These are phyloP conservation scores for Phytopythium litorale DNA, from an alignment of 352 stramenopile species.

Conservation along the genomic window DNA sequence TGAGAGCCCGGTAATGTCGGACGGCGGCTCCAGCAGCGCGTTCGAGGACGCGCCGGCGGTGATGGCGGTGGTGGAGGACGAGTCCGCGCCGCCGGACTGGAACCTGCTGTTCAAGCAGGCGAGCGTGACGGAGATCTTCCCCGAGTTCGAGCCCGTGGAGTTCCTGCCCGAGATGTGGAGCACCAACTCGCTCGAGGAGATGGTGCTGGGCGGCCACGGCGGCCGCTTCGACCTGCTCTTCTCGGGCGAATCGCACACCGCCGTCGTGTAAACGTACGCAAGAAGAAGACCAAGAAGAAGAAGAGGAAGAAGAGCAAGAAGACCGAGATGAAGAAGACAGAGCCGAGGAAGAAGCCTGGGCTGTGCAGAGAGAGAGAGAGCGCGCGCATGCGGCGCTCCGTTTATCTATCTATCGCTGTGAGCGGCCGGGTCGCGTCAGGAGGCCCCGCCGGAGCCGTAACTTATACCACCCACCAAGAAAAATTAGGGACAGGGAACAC, in stretches of 20 bases:
- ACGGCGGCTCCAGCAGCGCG: neutral
- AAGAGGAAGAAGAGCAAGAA: neutral
- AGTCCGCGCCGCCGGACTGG: slow-evolving; percentile 10
- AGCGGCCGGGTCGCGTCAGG: neutral
- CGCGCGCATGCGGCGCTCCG: neutral
- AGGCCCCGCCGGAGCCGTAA: neutral
- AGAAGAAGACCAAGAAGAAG: neutral
- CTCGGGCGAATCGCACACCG: slow-evolving; percentile 10
- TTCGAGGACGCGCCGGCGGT: neutral
- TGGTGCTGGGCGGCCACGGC: slow-evolving; percentile 14
- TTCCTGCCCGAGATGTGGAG: slow-evolving; percentile 41
- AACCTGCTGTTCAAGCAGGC: slow-evolving; percentile 16
- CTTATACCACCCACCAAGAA: slow-evolving; percentile 1
- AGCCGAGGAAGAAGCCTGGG: neutral
- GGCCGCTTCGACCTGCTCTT: slow-evolving; percentile 33
- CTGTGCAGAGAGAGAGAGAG: neutral
- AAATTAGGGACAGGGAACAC: slow-evolving; percentile 1
- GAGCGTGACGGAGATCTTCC: slow-evolving; percentile 39
- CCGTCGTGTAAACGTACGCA: slow-evolving; percentile 3
- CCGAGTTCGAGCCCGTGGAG: slow-evolving; percentile 39
- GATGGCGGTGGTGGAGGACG: neutral
- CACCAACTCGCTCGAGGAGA: slow-evolving; percentile 44
- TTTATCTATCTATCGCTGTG: slow-evolving; percentile 1
- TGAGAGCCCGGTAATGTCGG: neutral
- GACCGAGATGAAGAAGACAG: neutral